A percentile compares a stretch with the other conserved stretches of the same genome.
These are phyloP conservation scores for Neurospora sp. DNA, from an alignment of 495 filamentous ascomycete genomes.

Conservation along the genomic window DNA sequence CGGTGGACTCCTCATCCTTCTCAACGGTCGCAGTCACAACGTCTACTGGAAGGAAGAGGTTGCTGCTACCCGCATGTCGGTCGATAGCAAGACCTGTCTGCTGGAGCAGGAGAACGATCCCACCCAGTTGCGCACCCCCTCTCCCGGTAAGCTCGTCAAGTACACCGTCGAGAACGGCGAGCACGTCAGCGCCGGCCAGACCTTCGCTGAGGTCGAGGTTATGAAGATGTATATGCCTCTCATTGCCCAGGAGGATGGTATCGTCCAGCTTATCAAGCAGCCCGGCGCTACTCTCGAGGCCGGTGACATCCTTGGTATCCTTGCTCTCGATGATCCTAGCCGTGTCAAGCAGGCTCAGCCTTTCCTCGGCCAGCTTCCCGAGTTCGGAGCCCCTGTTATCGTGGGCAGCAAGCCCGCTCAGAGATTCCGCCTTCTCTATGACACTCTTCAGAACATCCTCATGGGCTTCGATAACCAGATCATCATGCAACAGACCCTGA, in stretches of 20 bases:
- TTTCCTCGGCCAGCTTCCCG: slow-evolving; percentile 87
- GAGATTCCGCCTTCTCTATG: slow-evolving; percentile 64
- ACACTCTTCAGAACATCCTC: slow-evolving; percentile 79
- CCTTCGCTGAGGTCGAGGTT: slow-evolving; percentile 96
- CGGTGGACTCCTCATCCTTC: slow-evolving; percentile 85
- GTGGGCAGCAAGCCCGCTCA: slow-evolving; percentile 90
- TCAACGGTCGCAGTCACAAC: slow-evolving; percentile 88
- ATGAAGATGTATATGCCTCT: slow-evolving; percentile 99
- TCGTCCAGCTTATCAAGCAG: slow-evolving; percentile 98
- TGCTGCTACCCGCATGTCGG: slow-evolving; percentile 86
- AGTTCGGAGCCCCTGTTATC: slow-evolving; percentile 74
- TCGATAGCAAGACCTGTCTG: slow-evolving; percentile 95
- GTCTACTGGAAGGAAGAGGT: slow-evolving; percentile 99
- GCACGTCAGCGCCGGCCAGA: slow-evolving; percentile 84
- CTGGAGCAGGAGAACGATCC: slow-evolving; percentile 99
- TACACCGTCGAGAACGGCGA: slow-evolving; percentile 95
- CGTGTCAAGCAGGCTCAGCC: slow-evolving; percentile 95
- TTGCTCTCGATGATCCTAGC: slow-evolving; percentile 89
- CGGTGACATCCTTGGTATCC: slow-evolving; percentile 96
- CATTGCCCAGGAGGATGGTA: slow-evolving; percentile 90
- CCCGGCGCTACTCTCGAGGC: slow-evolving; percentile 96
- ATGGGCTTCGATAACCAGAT: slow-evolving; percentile 95
- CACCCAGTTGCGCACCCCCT: slow-evolving; percentile 89
- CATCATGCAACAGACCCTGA: slow-evolving; percentile 81
- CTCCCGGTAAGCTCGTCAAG: slow-evolving; percentile 96